Base-by-base conservation (phyloP, 139 green algal genomes). In the Coelastrella sp. region DNA sequence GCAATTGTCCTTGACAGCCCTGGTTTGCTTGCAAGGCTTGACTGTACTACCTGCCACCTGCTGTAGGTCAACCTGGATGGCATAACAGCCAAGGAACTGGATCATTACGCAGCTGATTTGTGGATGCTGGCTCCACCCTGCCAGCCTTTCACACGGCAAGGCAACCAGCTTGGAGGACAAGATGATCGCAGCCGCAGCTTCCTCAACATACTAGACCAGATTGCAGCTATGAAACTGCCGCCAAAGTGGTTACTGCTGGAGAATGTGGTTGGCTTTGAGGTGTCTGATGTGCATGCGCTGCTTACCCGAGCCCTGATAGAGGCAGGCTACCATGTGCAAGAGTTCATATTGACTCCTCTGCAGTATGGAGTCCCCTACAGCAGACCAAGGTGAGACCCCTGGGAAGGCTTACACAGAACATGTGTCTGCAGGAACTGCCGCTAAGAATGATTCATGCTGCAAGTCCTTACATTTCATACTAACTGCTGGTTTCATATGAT, bases 211-310 rank as follows among this genome's bases (percentile, higher is more conserved):
- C 83, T 92, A 30, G 32, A 66, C 19, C 34, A 75, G 35, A 34
- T 74, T 9, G 17, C 11, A 23, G 5, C 5, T 13, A 74, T 74
- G 66, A 34, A 74, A 35, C 19, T 34, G 3, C 89, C 85, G 19
- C 94, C 92, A 7, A 45, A 51, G 2, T 90, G 83, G 67, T 50
- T 97, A 30, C 86, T 96, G 15, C 50, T 97, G 34, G 94, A 97
- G 83, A 97, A 97, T 85, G 94, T 97, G 45, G 89, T 96, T 0
- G 94, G 94, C 8, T 97, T 97, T 79, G 93, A 96, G 84, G 35
- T 40, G 35, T 93, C 88, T 15, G 32, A 83, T 34, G 94, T 91
- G 41, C 53, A 83, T 1, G 5, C 59, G 8, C 50, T 62, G 8
- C 81, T 95, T 85, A 1, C 78, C 21, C 41, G 32, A 4, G 40